phyloP scores from a whole-genome alignment of 257 asterid genomes.

The Capsicum pubescens region DNA sequence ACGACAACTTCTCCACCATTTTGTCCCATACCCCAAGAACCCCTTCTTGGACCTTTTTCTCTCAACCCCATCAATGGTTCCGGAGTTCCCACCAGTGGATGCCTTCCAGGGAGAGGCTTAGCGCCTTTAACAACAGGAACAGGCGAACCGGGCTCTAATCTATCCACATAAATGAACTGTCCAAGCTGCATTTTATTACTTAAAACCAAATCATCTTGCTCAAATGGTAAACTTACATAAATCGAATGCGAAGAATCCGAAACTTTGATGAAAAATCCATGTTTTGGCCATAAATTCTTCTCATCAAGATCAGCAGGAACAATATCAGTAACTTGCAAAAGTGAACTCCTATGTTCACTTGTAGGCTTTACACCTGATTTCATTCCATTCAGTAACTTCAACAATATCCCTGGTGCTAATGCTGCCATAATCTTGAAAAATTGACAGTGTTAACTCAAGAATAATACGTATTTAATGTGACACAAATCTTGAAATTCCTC shows the following conservation, averaged over 20 bases:
- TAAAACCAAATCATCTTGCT: constrained; percentile 87
- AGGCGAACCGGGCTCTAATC: constrained; percentile 86
- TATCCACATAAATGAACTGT: constrained; percentile 81
- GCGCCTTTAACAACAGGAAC: constrained; percentile 83
- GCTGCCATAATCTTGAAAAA: constrained; percentile 57
- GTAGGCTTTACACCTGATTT: constrained; percentile 79
- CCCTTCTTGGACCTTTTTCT: constrained; percentile 73
- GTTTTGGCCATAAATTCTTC: constrained; percentile 76
- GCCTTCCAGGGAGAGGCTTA: constrained; percentile 80
- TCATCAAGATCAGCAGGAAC: constrained; percentile 95
- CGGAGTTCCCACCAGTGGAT: constrained; percentile 85
- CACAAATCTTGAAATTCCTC: background rate
- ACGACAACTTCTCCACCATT: constrained; percentile 38
- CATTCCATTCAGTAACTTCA: constrained; percentile 79
- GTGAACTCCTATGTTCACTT: constrained; percentile 80
- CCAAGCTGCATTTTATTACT: constrained; percentile 92
- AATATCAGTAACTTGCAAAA: constrained; percentile 84
- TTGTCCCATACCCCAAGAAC: constrained; percentile 74
- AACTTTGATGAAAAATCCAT: constrained; percentile 80
- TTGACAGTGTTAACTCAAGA: too few species aligned
- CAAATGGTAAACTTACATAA: constrained; percentile 75
- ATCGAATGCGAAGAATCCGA: constrained; percentile 92
- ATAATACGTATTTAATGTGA: background rate
- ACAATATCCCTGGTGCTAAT: constrained; percentile 80
- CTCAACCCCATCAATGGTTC: constrained; percentile 88